Evolutionary conservation across 257 asterid species (phyloP).

Genomic region (Solanum microdontum): DNA sequence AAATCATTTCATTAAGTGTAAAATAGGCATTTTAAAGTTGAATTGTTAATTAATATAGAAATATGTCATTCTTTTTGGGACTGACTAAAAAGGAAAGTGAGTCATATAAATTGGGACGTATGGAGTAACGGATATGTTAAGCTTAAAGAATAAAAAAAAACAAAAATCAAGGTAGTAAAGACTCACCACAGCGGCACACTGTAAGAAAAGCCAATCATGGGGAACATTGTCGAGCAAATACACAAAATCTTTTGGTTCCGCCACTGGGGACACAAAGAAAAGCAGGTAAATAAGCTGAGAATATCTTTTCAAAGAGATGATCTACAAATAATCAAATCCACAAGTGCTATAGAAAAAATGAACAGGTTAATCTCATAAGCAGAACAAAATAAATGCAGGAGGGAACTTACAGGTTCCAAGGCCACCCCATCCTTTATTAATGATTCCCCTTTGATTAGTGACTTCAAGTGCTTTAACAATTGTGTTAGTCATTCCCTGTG

Average conservation of each 20-base stretch:
- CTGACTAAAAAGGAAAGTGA: neutral
- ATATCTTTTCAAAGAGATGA: neutral
- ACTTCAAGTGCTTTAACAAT: constrained; percentile 69
- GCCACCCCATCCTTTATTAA: constrained; percentile 97
- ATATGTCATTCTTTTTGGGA: neutral
- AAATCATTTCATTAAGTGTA: neutral
- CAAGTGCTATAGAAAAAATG: neutral
- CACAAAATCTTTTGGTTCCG: constrained; percentile 57
- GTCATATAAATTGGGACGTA: neutral
- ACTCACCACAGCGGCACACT: constrained; percentile 79
- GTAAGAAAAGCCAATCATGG: constrained; percentile 86
- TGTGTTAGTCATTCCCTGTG: constrained; percentile 64
- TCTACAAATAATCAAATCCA: neutral
- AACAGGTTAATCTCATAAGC: neutral
- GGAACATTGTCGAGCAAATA: constrained; percentile 71
- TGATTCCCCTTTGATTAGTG: constrained; percentile 83
- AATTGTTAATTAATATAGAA: too few species aligned
- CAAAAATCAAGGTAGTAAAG: neutral
- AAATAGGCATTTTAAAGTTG: neutral
- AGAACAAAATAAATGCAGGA: neutral
- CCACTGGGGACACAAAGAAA: constrained; percentile 33
- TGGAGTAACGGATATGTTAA: neutral
- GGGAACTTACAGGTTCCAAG: constrained; percentile 52
- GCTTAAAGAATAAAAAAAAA: neutral
- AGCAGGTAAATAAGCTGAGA: neutral